These are phyloP conservation scores for Rhizomucor miehei DNA, from an alignment of 371 early-diverging fungal species.

Conservation along the genomic window DNA sequence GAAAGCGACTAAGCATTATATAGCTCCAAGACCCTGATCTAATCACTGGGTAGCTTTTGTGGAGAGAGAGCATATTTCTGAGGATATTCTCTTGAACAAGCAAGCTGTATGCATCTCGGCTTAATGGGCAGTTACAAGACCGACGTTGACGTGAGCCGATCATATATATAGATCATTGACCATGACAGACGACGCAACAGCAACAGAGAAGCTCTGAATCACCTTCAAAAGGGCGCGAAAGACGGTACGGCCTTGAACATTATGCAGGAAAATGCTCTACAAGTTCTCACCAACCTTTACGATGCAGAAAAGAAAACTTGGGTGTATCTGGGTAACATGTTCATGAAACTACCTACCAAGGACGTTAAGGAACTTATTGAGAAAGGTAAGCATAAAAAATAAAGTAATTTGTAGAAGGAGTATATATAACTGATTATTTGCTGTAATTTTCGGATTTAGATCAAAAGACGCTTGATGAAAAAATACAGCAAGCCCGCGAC, in stretches of 20 bases:
- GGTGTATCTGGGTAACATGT: slow-evolving; percentile 66
- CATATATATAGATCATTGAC: slow-evolving; percentile 53
- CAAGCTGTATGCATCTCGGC: slow-evolving; percentile 41
- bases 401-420: neutral
- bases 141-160: neutral
- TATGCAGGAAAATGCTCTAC: neutral
- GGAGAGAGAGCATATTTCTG: slow-evolving; percentile 55
- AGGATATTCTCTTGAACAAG: slow-evolving; percentile 58
- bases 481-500: slow-evolving; percentile 38
- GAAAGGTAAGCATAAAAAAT: slow-evolving; percentile 25
- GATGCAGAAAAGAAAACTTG: slow-evolving; percentile 62
- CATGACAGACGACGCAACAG: slow-evolving; percentile 58
- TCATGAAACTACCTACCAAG: slow-evolving; percentile 50
- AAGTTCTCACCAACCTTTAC: neutral
- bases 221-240: slow-evolving; percentile 27
- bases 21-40: neutral
- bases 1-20: neutral
- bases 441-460: slow-evolving; percentile 20
- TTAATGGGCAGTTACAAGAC: neutral
- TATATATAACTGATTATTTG: neutral
- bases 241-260: no score
- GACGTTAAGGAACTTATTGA: slow-evolving; percentile 38
- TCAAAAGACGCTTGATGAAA: slow-evolving; percentile 40
- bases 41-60: slow-evolving; percentile 35
- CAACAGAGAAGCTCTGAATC: slow-evolving; percentile 59